These are phyloP conservation scores for Aspergillus sp. DNA, from an alignment of 2,329 filamentous ascomycete genomes.

Conservation along the genomic window DNA sequence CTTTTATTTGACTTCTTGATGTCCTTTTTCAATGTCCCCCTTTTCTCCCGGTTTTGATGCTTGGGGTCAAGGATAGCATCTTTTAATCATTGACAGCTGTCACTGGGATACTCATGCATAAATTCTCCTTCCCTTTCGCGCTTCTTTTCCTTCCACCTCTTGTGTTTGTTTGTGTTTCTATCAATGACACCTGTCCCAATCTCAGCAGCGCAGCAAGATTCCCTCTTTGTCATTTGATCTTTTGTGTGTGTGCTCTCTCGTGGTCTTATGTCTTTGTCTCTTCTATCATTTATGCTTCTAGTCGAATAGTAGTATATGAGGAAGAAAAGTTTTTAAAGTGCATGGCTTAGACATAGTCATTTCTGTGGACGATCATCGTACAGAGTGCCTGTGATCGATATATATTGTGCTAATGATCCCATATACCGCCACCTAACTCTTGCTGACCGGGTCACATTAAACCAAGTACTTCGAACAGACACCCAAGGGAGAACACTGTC, in stretches of 20 bases:
- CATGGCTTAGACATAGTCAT: neutral
- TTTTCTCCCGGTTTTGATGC: constrained; percentile 18
- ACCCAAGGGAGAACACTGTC: too few species aligned
- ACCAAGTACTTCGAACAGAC: too few species aligned
- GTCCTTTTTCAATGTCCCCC: constrained; percentile 17
- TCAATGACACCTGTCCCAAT: constrained; percentile 31
- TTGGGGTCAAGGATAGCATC: constrained; percentile 29
- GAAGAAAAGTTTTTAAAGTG: constrained; percentile 21
- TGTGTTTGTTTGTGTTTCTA: constrained; percentile 18
- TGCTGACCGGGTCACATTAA: too few species aligned
- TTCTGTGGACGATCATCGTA: too few species aligned
- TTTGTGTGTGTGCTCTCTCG: constrained; percentile 25
- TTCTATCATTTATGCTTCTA: constrained; percentile 26
- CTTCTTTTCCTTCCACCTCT: constrained; percentile 17
- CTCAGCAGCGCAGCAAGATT: constrained; percentile 41
- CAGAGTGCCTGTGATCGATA: too few species aligned
- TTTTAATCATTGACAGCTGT: constrained; percentile 31
- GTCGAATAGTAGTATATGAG: constrained; percentile 31
- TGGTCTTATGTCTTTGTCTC: constrained; percentile 24
- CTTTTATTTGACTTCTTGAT: constrained; percentile 19
- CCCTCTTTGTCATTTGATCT: constrained; percentile 34
- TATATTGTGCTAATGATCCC: too few species aligned
- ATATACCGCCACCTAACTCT: too few species aligned
- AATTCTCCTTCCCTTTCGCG: constrained; percentile 19
- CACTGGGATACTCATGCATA: constrained; percentile 24